Conservation (phyloP, 805 yeast genomes). For the Candida lessepsii region DNA sequence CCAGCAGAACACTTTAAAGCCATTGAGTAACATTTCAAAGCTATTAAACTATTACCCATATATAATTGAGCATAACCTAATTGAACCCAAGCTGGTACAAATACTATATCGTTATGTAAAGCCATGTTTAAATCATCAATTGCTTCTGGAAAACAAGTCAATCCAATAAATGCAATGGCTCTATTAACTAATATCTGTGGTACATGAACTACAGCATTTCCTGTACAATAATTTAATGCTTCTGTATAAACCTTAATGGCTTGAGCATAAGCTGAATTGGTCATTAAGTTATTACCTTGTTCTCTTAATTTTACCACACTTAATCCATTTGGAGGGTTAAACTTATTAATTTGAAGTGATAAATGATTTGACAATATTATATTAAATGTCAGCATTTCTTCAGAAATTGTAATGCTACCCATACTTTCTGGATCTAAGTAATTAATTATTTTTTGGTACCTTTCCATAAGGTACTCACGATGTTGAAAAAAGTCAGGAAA, state of each 20-base stretch:
- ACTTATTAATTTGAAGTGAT: slow-evolving; percentile 5
- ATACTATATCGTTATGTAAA: slow-evolving; percentile 27
- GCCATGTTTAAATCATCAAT: slow-evolving; percentile 36
- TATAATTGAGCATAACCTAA: slow-evolving; percentile 43
- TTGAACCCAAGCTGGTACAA: slow-evolving; percentile 45
- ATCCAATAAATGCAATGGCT: slow-evolving; percentile 42
- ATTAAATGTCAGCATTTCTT: slow-evolving; percentile 14
- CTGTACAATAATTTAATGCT: slow-evolving; percentile 27
- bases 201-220: slow-evolving; percentile 15
- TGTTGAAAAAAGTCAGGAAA: slow-evolving; percentile 9
- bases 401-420: too few relatives aligned
- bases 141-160: slow-evolving; percentile 41
- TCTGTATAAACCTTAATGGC: slow-evolving; percentile 39
- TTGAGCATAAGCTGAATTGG: slow-evolving; percentile 35
- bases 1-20: slow-evolving; percentile 32
- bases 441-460: slow-evolving; percentile 12
- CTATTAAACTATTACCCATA: slow-evolving; percentile 35
- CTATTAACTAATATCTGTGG: slow-evolving; percentile 39
- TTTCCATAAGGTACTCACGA: slow-evolving; percentile 12
- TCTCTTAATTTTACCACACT: slow-evolving; percentile 27
- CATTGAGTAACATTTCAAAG: slow-evolving; percentile 32
- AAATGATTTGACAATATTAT: slow-evolving; percentile 10
- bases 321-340: background rate
- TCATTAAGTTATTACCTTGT: slow-evolving; percentile 40
- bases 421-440: slow-evolving; percentile 11